phyloP scores from a whole-genome alignment of 2,329 filamentous ascomycete species.

The Aspergillus alliaceus region DNA sequence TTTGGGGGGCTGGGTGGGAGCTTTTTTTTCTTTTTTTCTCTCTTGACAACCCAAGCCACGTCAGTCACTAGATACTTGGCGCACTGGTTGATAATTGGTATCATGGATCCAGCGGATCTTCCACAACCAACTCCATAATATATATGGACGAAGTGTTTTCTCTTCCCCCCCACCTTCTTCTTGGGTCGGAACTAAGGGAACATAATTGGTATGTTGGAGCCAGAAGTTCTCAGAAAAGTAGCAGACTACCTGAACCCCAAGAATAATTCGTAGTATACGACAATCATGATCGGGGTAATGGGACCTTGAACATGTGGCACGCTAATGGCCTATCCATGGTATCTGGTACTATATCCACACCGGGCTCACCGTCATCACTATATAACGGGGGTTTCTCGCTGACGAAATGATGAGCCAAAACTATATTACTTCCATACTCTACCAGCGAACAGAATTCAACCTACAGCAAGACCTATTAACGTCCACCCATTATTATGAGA shows the following conservation, averaged over 20 bases:
- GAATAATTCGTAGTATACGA: not conserved
- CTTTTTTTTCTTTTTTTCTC: not conserved
- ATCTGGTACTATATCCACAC: not conserved
- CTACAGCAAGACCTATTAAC: not conserved
- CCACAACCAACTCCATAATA: too few relatives aligned
- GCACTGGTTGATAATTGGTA: not conserved
- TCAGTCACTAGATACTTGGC: not conserved
- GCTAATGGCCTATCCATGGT: conserved; percentile 4
- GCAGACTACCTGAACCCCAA: too few relatives aligned
- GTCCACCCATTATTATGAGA: not conserved
- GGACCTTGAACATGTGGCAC: conserved; percentile 6
- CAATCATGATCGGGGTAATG: conserved; percentile 4
- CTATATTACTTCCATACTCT: not conserved
- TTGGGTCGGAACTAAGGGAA: not conserved
- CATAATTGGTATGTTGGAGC: not conserved
- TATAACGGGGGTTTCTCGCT: not conserved
- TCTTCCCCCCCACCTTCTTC: not conserved
- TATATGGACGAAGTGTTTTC: too few relatives aligned
- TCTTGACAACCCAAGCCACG: not conserved
- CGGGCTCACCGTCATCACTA: not conserved
- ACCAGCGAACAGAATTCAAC: not conserved
- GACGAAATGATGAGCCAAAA: not conserved
- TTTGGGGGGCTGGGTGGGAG: too few relatives aligned
- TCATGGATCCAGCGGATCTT: not conserved
- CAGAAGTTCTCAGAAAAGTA: not conserved